Conservation (phyloP, 78 protist genomes). For the Monosiga brevicollis region DNA sequence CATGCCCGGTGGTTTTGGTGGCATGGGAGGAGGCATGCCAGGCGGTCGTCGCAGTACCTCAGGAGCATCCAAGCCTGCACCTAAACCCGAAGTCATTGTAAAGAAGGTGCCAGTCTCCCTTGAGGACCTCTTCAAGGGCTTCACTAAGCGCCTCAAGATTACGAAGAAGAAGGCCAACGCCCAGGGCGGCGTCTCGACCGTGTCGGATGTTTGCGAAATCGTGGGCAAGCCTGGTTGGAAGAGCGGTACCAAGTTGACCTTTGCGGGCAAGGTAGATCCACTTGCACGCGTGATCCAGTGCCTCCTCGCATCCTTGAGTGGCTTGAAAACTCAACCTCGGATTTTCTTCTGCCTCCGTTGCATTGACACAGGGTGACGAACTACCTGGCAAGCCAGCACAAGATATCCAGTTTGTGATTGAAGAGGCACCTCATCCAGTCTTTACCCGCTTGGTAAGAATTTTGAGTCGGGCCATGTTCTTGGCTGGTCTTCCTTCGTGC, state of each 20-base stretch:
- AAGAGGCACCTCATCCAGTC: slow-evolving; percentile 45
- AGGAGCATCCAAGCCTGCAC: too few species aligned
- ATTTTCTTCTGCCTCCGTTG: too few species aligned
- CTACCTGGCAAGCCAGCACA: slow-evolving; percentile 31
- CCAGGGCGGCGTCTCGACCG: neutral
- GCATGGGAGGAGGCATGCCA: too few species aligned
- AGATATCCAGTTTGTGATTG: slow-evolving; percentile 57
- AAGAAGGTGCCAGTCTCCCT: slow-evolving; percentile 7
- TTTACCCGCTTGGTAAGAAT: slow-evolving; percentile 51
- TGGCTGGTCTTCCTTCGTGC: too few species aligned
- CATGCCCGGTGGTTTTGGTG: slow-evolving; percentile 22
- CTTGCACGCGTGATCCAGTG: too few species aligned
- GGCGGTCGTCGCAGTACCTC: too few species aligned
- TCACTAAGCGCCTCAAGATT: slow-evolving; percentile 34
- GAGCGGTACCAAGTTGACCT: slow-evolving; percentile 60
- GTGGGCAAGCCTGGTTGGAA: slow-evolving; percentile 58
- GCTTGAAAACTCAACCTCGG: too few species aligned
- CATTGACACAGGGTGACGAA: too few species aligned
- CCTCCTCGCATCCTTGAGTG: too few species aligned
- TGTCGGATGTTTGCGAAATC: slow-evolving; percentile 15
- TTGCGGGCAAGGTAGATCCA: slow-evolving; percentile 49
- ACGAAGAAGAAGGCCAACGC: slow-evolving; percentile 14
- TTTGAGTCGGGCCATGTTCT: too few species aligned
- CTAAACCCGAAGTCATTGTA: too few species aligned
- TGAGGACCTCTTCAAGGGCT: slow-evolving; percentile 47